A percentile compares a stretch with the other conserved stretches of the same genome.
These are phyloP conservation scores for Tulasnella sp. DNA, from an alignment of 768 basidiomycete genomes.

Conservation along the genomic window DNA sequence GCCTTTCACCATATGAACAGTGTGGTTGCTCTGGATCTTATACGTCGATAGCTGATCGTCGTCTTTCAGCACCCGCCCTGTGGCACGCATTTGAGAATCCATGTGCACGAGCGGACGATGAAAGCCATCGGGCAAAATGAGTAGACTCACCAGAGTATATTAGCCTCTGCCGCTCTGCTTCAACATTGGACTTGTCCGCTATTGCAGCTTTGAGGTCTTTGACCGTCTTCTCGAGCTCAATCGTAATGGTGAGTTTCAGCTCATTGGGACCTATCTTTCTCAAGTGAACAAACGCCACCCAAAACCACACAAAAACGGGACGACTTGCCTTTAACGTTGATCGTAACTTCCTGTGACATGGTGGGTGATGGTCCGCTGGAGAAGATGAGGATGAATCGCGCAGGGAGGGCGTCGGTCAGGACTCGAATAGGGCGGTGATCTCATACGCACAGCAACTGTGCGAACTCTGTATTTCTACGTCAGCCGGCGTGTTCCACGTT, in stretches of 20 bases:
- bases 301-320: neutral
- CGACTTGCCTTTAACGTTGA: slow-evolving; percentile 25
- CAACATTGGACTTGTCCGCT: slow-evolving; percentile 71
- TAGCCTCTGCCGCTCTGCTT: slow-evolving; percentile 74
- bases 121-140: neutral
- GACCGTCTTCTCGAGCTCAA: slow-evolving; percentile 73
- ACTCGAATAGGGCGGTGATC: neutral
- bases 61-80: slow-evolving; percentile 72
- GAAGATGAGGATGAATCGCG: neutral
- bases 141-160: slow-evolving; percentile 71
- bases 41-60: slow-evolving; percentile 72
- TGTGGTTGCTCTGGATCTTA: slow-evolving; percentile 79
- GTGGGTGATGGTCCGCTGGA: neutral
- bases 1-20: slow-evolving; percentile 90
- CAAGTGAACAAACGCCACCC: neutral
- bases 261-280: slow-evolving; percentile 52
- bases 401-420: neutral
- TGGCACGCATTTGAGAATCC: neutral
- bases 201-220: slow-evolving; percentile 83
- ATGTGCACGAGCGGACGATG: neutral
- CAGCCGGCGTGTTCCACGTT: no score
- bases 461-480: neutral
- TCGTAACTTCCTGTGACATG: slow-evolving; percentile 16
- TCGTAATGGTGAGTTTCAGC: slow-evolving; percentile 80
- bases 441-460: neutral